These are phyloP conservation scores for Ceratocystis alfenasii DNA, from an alignment of 2,329 filamentous ascomycete species.

Conservation along the genomic window DNA sequence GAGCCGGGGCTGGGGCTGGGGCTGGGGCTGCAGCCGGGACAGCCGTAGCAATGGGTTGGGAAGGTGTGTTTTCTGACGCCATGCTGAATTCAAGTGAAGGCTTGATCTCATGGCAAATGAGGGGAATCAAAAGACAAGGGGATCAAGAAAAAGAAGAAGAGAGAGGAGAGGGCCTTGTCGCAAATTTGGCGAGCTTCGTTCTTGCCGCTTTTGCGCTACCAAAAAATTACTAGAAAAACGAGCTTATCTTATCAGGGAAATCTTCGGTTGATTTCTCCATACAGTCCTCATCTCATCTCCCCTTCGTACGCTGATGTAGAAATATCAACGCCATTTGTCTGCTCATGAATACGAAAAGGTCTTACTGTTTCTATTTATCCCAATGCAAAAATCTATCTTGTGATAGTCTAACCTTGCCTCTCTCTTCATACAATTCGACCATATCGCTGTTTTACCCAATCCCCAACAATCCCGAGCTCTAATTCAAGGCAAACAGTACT, in stretches of 20 bases:
- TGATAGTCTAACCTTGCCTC: too few species aligned
- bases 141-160: slow-evolving; percentile 13
- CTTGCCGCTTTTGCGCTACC: background rate
- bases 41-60: slow-evolving; percentile 9
- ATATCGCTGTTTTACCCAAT: background rate
- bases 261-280: background rate
- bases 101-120: slow-evolving; percentile 16
- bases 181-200: background rate
- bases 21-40: background rate
- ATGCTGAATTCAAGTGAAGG: slow-evolving; percentile 14
- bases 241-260: slow-evolving; percentile 12
- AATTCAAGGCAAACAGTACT: background rate
- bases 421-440: too few species aligned
- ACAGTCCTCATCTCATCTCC: too few species aligned
- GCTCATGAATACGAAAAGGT: too few species aligned
- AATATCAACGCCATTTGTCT: background rate
- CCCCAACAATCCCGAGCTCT: background rate
- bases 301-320: background rate
- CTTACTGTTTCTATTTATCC: background rate
- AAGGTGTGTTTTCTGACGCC: slow-evolving; percentile 20
- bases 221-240: slow-evolving; percentile 15
- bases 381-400: background rate
- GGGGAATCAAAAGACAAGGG: background rate
- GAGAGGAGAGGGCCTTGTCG: background rate
- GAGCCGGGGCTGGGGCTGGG: background rate